These are phyloP conservation scores for Escovopsis sp. DNA, from an alignment of 2,329 filamentous ascomycete species.

Conservation along the genomic window DNA sequence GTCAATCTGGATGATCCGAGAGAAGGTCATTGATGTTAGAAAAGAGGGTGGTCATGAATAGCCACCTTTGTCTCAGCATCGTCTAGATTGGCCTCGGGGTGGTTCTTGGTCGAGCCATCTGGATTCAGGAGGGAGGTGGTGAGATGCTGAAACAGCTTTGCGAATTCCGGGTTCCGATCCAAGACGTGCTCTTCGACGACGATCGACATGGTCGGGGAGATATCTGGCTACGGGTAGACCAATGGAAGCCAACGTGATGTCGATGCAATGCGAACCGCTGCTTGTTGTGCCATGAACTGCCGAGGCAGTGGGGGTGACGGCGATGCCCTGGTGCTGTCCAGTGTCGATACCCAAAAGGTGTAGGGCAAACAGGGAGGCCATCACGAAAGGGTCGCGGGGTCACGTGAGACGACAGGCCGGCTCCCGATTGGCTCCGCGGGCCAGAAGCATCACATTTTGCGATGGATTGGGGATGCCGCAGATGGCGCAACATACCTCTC, in stretches of 20 bases:
- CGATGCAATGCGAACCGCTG: no score
- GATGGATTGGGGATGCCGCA: no score
- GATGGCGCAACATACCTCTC: no score
- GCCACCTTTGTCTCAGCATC: no score
- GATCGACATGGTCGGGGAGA: slow-evolving; percentile 33
- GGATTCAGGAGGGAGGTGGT: slow-evolving; percentile 39
- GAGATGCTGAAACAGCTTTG: slow-evolving; percentile 40
- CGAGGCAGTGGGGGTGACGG: no score
- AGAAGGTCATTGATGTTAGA: no score
- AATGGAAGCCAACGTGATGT: not conserved
- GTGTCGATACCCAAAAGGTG: no score
- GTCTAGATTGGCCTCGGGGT: slow-evolving; percentile 34
- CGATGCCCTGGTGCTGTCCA: no score
- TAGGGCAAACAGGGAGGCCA: no score
- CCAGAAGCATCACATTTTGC: slow-evolving; percentile 13
- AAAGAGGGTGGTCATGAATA: no score
- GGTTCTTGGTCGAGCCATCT: slow-evolving; percentile 42
- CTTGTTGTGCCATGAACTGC: no score
- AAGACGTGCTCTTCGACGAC: slow-evolving; percentile 41
- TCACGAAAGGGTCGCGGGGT: slow-evolving; percentile 20
- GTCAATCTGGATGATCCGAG: not conserved
- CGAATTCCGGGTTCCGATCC: slow-evolving; percentile 43
- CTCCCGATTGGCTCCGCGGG: not conserved
- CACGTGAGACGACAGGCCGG: slow-evolving; percentile 16
- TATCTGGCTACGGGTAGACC: no score